A percentile compares a stretch with the other conserved stretches of the same genome.
These are phyloP conservation scores for Prosopis cineraria DNA, from an alignment of 306 rosid species.

Conservation along the genomic window DNA sequence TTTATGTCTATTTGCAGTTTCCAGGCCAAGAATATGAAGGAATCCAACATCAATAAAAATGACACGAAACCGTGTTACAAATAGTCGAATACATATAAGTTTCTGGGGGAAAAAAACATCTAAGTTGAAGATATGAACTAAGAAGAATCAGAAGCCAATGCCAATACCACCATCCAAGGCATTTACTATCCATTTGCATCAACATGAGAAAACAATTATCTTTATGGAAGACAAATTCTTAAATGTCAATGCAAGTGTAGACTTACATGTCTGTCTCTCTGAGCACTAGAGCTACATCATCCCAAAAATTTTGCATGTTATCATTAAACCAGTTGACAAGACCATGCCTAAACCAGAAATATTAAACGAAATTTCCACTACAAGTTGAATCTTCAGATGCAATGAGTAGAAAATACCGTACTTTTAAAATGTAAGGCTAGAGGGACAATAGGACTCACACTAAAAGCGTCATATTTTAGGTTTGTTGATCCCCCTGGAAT, in stretches of 20 bases:
- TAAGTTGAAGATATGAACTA: slow-evolving; percentile 7
- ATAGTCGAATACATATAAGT: too few relatives aligned
- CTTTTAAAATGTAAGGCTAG: slow-evolving; percentile 4
- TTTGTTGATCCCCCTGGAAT: slow-evolving; percentile 68
- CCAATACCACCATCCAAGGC: background rate
- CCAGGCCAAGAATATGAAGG: background rate
- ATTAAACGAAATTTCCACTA: slow-evolving; percentile 2
- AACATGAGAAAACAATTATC: background rate
- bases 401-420: background rate
- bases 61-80: background rate
- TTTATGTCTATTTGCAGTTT: background rate
- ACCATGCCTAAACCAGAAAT: background rate
- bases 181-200: background rate
- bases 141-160: background rate
- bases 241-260: slow-evolving; percentile 23
- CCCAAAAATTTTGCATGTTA: slow-evolving; percentile 1
- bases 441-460: slow-evolving; percentile 53
- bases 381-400: background rate
- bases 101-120: too few relatives aligned
- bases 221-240: background rate
- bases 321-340: slow-evolving; percentile 1
- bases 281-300: slow-evolving; percentile 9
- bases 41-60: background rate
- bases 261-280: too few relatives aligned
- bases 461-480: slow-evolving; percentile 81